Base-by-base conservation (phyloP, 495 filamentous ascomycete genomes). In the Penicillium steckii region DNA sequence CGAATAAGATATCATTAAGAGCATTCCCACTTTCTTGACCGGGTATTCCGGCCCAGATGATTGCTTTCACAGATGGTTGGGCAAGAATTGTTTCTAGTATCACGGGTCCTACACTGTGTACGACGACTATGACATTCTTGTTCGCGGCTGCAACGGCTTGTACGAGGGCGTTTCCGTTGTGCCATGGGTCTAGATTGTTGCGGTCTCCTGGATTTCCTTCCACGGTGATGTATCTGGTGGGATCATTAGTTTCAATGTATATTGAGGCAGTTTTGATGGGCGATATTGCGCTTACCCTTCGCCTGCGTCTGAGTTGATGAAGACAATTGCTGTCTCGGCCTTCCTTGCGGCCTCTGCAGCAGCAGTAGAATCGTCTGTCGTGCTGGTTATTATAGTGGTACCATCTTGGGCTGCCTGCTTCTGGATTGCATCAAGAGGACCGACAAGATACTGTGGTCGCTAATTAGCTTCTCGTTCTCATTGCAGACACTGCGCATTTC, bases 121-220 rank as follows among this genome's bases (percentile, higher is more conserved):
- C 70, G 30, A 95, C 82, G 12, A 96, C 88, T 48, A 96, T 84
- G 12, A 89, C 92, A 73, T 94, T 93, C 59, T 85, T 79, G 73
- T 86, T 90, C 23, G 76, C 53, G 4, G 81, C 75, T 8, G 88
- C 83, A 25, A 59, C 61, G 18, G 60, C 32, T 24, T 64, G 49
- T 26, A 66, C 58, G 4, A 66, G 55, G 29, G 47, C 40, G 47
- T 66, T 63, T 26, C 57, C 64, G 19, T 66, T 59, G 51, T 71
- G 64, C 68, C 68, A 71, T 0, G 66, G 64, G 26, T 69, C 60
- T 6, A 78, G 60, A 50, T 86, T 66, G 56, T 77, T 80, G 17
- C 84, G 70, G 57, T 89, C 85, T 22, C 85, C 85, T 0, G 55
- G 67, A 29, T 82, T 67, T 27, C 70, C 70, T 58, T 88, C 84